Evolutionary conservation across 345 rosid genomes (phyloP).

Genomic region (Salix arbutifolia): DNA sequence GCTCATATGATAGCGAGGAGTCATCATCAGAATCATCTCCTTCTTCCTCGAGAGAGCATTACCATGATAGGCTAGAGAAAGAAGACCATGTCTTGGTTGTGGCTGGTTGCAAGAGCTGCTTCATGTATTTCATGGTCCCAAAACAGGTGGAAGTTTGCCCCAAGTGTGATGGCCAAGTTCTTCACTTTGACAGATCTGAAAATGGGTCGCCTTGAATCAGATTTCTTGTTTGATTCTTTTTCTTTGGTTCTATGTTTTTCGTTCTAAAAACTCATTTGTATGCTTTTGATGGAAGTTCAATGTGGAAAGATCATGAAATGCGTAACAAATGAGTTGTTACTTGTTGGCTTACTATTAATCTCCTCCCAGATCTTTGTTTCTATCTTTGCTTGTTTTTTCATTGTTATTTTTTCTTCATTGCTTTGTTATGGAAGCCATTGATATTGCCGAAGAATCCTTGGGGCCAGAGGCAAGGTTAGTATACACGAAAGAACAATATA

Average conservation of each 20-base stretch:
- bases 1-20: slow-evolving; percentile 65
- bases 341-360: background rate
- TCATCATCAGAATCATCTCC: slow-evolving; percentile 68
- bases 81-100: slow-evolving; percentile 67
- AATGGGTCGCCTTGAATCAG: slow-evolving; percentile 38
- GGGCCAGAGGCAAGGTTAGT: slow-evolving; percentile 6
- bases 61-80: slow-evolving; percentile 18
- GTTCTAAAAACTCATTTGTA: slow-evolving; percentile 10
- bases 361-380: background rate
- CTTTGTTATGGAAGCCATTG: background rate
- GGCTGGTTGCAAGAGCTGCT: slow-evolving; percentile 91
- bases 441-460: background rate
- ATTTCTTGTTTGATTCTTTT: background rate
- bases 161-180: slow-evolving; percentile 70
- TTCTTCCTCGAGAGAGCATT: slow-evolving; percentile 33
- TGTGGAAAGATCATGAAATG: slow-evolving; percentile 33
- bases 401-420: background rate
- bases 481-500: slow-evolving; percentile 5
- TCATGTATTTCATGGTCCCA: slow-evolving; percentile 91
- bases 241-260: background rate
- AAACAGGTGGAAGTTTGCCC: slow-evolving; percentile 77
- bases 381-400: background rate
- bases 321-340: slow-evolving; percentile 17
- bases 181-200: slow-evolving; percentile 67
- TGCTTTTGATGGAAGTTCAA: slow-evolving; percentile 23